Evolutionary conservation across 768 basidiomycete species (phyloP), one percentile per base, ranked within the genome.

Genomic region (Ramaria sp.): DNA sequence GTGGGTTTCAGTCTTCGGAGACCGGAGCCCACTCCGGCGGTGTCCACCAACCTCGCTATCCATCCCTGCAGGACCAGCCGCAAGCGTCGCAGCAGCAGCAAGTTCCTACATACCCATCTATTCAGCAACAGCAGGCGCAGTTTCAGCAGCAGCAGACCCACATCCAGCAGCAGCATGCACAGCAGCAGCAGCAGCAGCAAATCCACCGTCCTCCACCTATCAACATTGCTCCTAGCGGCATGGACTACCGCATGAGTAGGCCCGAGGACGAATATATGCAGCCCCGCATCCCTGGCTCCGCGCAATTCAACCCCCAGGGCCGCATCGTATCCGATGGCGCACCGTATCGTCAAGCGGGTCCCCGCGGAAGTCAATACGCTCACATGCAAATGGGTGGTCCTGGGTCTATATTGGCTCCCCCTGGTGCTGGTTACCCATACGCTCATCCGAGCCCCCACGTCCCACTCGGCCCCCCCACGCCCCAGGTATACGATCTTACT

Each of bases 361-460:
- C 44, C 24, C 48, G 28, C 47, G 25, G 47, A 20, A 25, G 16
- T 42, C 48, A 28, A 24, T 27, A 12, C 56, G 16, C 49, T 18
- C 28, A 16, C 30, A 38, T 16, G 38, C 38, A 41, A 4, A 41
- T 41, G 47, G 7, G 12, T 27, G 27, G 12, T 6, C 47, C 25
- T 13, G 9, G 32, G 7, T n/a, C 47, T 7, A 22, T 22, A 10
- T 7, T 34, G 12, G 47, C 47, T 8, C 49, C 55, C 37, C 27
- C 64, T 58, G n/a, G 53, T 60, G 12, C 61, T 79, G 50, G 62
- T 88, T 61, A 85, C 88, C 62, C 85, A 87, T 82, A 85, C 88
- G 77, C 69, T 80, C 47, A 41, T 15, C 24, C 48, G 34, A 36
- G 28, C 15, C 48, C 48, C 22, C 48, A 50, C 30, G 27, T 50